Percentiles rank a stretch among this genome's conserved stretches.
These are phyloP conservation scores for Avena insularis DNA, from an alignment of 176 grass and related monocot species.

Conservation along the genomic window DNA sequence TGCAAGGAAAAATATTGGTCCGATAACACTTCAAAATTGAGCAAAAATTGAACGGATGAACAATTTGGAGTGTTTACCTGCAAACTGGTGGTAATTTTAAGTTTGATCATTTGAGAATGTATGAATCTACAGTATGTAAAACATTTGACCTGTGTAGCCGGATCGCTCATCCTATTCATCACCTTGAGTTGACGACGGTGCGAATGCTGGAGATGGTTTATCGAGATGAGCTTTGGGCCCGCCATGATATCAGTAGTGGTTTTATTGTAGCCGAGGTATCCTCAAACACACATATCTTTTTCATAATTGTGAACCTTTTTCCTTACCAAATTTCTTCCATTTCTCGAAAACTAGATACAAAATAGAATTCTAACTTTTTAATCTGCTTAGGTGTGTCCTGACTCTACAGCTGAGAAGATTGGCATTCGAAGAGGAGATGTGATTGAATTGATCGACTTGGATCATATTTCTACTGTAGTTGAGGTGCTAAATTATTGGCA, in stretches of 20 bases:
- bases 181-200: not conserved
- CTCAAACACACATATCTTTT: constrained; percentile 3
- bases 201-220: not conserved
- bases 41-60: constrained; percentile 1
- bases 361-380: not conserved
- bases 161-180: constrained; percentile 25
- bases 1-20: not conserved
- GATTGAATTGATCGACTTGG: constrained; percentile 1
- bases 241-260: not conserved
- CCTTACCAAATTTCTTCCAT: not conserved
- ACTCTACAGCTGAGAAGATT: not conserved
- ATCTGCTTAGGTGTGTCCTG: not conserved
- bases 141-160: not conserved
- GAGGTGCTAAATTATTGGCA: not conserved
- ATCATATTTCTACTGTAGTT: not conserved
- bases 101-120: constrained; percentile 21
- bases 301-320: not conserved
- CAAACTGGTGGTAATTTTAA: not conserved
- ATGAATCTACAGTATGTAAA: not conserved
- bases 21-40: not conserved
- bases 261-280: not conserved
- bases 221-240: not conserved
- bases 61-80: not conserved
- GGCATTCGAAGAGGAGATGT: not conserved
- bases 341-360: not conserved